Conservation (phyloP, 192 early-diverging fungal species). For the Geranomyces michiganensis region DNA sequence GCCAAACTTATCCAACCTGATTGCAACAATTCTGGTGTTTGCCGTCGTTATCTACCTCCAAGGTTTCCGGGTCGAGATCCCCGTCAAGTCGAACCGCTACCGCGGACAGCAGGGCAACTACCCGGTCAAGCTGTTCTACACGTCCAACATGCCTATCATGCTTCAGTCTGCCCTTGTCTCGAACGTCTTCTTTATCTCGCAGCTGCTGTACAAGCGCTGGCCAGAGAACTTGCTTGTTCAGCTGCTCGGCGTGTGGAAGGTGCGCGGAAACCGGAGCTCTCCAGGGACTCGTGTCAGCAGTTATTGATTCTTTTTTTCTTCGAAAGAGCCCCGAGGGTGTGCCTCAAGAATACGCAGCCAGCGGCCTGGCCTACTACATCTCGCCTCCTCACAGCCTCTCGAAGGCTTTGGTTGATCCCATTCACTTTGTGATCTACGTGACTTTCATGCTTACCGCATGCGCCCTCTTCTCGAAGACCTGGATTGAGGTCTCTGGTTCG, state of each 20-base stretch:
- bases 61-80: conserved; percentile 99
- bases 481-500: conserved; percentile 99
- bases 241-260: conserved; percentile 93
- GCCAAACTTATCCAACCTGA: conserved; percentile 75
- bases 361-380: conserved; percentile 97
- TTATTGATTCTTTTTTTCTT: not conserved
- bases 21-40: conserved; percentile 83
- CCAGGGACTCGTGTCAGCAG: no score
- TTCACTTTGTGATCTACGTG: conserved; percentile 94
- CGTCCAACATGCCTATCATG: conserved; percentile 99
- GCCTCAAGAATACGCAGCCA: conserved; percentile 88
- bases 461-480: conserved; percentile 95
- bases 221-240: conserved; percentile 93
- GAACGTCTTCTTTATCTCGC: conserved; percentile 98
- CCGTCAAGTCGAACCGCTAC: conserved; percentile 92
- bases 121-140: conserved; percentile 99
- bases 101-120: conserved; percentile 98
- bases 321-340: conserved; percentile 88
- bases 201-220: conserved; percentile 97
- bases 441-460: conserved; percentile 94
- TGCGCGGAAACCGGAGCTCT: conserved; percentile 10
- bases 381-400: conserved; percentile 90
- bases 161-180: conserved; percentile 96
- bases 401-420: conserved; percentile 86
- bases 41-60: conserved; percentile 83